Evolutionary conservation across 441 rosid species (phyloP).

Genomic region (Bruguiera hainesii): DNA sequence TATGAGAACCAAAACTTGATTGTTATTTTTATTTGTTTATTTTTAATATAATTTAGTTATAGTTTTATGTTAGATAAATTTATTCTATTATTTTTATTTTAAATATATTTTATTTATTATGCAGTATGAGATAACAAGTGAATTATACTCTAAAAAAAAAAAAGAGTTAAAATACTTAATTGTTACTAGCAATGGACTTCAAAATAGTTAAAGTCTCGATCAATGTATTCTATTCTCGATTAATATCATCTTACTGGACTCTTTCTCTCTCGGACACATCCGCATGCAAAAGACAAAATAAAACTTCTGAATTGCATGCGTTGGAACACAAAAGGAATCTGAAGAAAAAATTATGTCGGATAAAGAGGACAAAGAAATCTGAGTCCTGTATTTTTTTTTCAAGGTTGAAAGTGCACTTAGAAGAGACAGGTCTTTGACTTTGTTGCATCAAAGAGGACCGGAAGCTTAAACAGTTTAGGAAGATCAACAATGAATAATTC

Average conservation of each 20-base stretch:
- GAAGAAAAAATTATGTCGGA: neutral
- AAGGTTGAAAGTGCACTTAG: neutral
- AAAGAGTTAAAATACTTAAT: neutral
- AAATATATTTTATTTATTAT: too few species aligned
- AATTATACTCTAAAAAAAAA: too few species aligned
- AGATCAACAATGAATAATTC: too few species aligned
- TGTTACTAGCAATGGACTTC: neutral
- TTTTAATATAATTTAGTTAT: too few species aligned
- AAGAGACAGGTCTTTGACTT: neutral
- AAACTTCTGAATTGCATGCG: neutral
- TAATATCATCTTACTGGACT: neutral
- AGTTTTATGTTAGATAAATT: too few species aligned
- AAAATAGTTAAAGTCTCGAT: neutral
- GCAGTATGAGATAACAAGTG: too few species aligned
- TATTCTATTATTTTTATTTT: too few species aligned
- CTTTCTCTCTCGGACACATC: neutral
- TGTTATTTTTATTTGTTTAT: too few species aligned
- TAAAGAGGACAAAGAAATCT: neutral
- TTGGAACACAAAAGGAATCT: neutral
- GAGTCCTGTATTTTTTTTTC: neutral
- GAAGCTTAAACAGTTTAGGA: conserved; percentile 17
- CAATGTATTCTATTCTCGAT: neutral
- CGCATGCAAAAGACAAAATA: too few species aligned
- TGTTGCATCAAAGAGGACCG: conserved; percentile 10
- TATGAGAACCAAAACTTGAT: neutral